Base-by-base conservation (phyloP, 2,329 filamentous ascomycete genomes). In the Alternaria brassicae region DNA sequence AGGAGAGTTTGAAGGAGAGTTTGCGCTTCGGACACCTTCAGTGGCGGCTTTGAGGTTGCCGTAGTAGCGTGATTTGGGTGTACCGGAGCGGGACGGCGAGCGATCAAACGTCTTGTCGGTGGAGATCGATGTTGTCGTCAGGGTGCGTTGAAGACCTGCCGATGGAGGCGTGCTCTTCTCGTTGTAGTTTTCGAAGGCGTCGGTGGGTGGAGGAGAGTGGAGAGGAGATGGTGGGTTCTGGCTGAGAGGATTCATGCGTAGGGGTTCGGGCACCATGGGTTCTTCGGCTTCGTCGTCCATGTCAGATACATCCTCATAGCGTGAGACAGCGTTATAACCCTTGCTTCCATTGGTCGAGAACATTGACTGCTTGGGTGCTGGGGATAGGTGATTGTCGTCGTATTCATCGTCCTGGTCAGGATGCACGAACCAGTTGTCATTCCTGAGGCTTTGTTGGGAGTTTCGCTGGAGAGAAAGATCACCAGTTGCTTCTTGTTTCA, bases 391-490 rank as follows among this genome's bases (percentile, higher is more conserved):
- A 2, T 63, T 62, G 17, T 61, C 54, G 12, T 67, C 52, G 17
- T 63, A 45, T 10, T 69, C 65, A 1, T 66, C 62, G 2, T 69
- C 57, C 10, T 62, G 44, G 7, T 73, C 67, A n/a, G 66, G 64
- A 41, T 75, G 65, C 63, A 81, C 77, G 53, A 81, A 81, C 82
- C 82, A 84, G 53, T 83, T 83, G 65, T 82, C 80, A 39, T 76
- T 77, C 28, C 80, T 75, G 15, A 83, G 63, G 15, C 61, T 69
- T 45, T 79, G 72, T 42, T 69, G 73, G 48, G 65, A 72, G 40
- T 67, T 70, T 10, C 58, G 65, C 44, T 74, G 68, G 1, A 75
- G 62, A 5, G 72, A 64, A 10, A 74, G 63, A 68, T 79, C 68
- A 9, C 72, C 75, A 4, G 52, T 37, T 32, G 52, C 45, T 39